phyloP scores from a whole-genome alignment of 345 rosid genomes.

The Camelina hispida region DNA sequence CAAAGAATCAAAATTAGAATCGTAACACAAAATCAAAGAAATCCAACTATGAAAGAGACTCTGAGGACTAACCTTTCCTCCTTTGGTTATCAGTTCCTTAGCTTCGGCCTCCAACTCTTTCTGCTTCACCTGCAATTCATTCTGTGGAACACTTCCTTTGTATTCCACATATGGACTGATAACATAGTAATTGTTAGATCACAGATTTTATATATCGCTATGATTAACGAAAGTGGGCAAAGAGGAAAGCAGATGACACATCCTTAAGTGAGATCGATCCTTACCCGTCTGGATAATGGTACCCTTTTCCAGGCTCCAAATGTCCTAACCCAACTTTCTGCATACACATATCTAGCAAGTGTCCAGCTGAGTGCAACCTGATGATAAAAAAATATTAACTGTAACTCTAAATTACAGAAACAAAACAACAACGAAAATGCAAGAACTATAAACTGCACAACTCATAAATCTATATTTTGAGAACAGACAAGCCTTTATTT shows the following conservation, averaged over 20 bases:
- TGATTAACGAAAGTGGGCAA: not conserved
- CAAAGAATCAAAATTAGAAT: slow-evolving; percentile 1
- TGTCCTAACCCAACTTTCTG: slow-evolving; percentile 67
- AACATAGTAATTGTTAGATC: not conserved
- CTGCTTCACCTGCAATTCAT: slow-evolving; percentile 60
- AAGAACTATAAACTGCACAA: not conserved
- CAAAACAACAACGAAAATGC: not conserved
- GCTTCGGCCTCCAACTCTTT: slow-evolving; percentile 70
- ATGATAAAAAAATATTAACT: not conserved
- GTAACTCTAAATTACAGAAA: not conserved
- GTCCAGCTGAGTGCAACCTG: slow-evolving; percentile 94
- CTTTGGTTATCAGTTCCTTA: slow-evolving; percentile 63
- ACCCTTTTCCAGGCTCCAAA: slow-evolving; percentile 77
- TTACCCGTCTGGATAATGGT: slow-evolving; percentile 92
- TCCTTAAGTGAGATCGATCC: not conserved
- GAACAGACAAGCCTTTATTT: not conserved
- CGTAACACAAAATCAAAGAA: not conserved
- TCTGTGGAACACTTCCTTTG: slow-evolving; percentile 63
- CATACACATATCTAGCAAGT: slow-evolving; percentile 73
- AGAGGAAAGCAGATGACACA: not conserved
- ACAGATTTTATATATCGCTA: not conserved
- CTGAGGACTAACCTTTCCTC: slow-evolving; percentile 59
- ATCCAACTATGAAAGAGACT: slow-evolving; percentile 17
- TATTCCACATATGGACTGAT: slow-evolving; percentile 86
- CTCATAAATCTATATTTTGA: not conserved